Evolutionary conservation across 306 rosid species (phyloP), one percentile per base, ranked within the genome.

Genomic region (Pterocarpus santalinus): DNA sequence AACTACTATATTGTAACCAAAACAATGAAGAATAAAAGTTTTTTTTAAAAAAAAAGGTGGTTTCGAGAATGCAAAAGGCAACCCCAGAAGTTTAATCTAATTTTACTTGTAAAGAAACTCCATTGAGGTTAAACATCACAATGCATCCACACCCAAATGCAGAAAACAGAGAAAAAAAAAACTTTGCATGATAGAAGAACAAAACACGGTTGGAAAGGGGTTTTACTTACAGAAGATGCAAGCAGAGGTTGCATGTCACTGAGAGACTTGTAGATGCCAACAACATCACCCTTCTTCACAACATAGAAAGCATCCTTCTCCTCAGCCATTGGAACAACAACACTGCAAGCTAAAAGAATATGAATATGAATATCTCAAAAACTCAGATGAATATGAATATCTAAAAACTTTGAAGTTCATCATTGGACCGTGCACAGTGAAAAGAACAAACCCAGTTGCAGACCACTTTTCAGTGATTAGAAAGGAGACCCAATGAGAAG

Each of bases 241-340:
- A 83, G 80, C 57, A 87, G 88, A 76, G 73, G 60, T 84, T 87
- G 92, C 52, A 90, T 65, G 73, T 93, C 97, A 52, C 58, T 83
- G 28, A 83, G 69, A 77, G 84, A 90, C 80, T 82, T 95, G 86
- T 93, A 95, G 33, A 95, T 76, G 66, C 96, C 99, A 62, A 93
- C 75, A 65, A 90, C 77, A 43, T 90, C 93, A 4, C 99, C 98
- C 69, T 89, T 93, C 73, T 80, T 89, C 35, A 91, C 94, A 62
- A 95, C 90, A 60, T 87, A 95, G 71, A 91, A 93, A 35, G 90
- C 94, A 61, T 91, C 90, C 41, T 80, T 90, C 65, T 93, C 94
- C 9, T 88, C 91, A 85, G 79, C 97, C 98, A 95, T 95, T 87
- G 64, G 30, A 55, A 55, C 61, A 55, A 55, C 64, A 72, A 43